Conservation (phyloP, 192 early-diverging fungal species). For the Linderina pennispora region DNA sequence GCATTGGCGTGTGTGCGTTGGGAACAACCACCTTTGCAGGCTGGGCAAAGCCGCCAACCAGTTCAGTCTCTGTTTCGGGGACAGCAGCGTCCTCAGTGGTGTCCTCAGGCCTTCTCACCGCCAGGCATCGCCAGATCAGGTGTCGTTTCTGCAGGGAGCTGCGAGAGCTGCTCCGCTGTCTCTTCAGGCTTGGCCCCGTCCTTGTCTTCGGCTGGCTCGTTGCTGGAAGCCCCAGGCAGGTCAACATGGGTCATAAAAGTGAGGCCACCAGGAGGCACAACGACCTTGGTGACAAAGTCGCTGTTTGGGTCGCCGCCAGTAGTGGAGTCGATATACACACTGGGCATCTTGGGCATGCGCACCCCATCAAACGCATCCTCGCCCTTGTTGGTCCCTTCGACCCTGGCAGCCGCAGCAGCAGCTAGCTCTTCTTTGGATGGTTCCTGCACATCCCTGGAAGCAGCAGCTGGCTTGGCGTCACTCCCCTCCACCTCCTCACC, state of each 20-base stretch:
- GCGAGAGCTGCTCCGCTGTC: too few relatives aligned
- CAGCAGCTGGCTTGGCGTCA: too few relatives aligned
- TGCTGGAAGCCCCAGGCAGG: conserved; percentile 12
- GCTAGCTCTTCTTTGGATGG: too few relatives aligned
- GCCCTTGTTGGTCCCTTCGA: not conserved
- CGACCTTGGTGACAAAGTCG: conserved; percentile 23
- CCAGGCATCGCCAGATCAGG: not conserved
- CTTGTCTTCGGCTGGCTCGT: conserved; percentile 1
- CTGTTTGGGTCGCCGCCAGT: not conserved
- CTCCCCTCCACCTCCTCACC: not conserved
- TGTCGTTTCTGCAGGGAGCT: not conserved
- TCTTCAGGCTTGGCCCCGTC: not conserved
- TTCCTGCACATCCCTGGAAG: too few relatives aligned
- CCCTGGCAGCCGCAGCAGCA: too few relatives aligned
- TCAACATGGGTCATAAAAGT: conserved; percentile 33
- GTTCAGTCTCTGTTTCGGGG: not conserved
- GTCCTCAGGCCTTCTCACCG: too few relatives aligned
- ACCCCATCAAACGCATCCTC: conserved; percentile 2
- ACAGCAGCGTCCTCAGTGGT: too few relatives aligned
- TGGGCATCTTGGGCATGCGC: conserved; percentile 11
- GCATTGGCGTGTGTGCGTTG: not conserved
- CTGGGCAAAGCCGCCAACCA: conserved; percentile 26
- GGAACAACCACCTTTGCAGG: not conserved
- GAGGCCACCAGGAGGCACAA: conserved; percentile 38
- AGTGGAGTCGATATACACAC: not conserved